Percentiles rank a stretch among this genome's conserved stretches.
These are phyloP conservation scores for Sedum album DNA, from an alignment of 164 flowering plant genomes.

Conservation along the genomic window DNA sequence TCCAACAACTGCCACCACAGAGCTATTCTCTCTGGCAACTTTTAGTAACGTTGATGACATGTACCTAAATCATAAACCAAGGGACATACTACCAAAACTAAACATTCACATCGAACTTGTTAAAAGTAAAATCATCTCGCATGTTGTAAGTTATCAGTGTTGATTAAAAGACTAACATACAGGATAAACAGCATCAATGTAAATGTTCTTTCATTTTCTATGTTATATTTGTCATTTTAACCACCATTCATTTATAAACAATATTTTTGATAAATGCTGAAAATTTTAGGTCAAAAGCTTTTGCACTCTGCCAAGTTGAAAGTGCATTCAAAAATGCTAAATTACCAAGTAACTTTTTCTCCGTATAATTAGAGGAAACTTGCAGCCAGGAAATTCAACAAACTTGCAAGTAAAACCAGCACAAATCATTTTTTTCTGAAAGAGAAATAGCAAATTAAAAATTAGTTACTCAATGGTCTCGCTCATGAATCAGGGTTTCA, in stretches of 20 bases:
- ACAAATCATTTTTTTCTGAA: neutral
- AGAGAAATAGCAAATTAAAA: neutral
- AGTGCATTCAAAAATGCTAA: neutral
- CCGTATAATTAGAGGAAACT: conserved; percentile 1
- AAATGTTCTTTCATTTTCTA: neutral
- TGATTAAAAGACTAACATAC: neutral
- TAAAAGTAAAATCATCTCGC: neutral
- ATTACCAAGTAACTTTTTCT: neutral
- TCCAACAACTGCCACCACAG: conserved; percentile 13
- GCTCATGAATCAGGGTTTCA: conserved; percentile 90
- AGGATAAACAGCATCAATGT: neutral
- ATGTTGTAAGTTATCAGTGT: neutral
- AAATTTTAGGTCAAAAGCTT: neutral
- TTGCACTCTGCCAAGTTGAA: neutral
- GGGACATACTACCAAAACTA: neutral
- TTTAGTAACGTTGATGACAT: conserved; percentile 8
- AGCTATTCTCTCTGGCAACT: conserved; percentile 3
- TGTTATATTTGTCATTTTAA: neutral
- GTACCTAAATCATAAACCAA: conserved; percentile 1
- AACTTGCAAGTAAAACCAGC: neutral
- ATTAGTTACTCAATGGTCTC: conserved; percentile 63
- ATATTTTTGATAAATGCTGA: neutral
- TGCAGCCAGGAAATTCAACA: neutral
- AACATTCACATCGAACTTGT: neutral
- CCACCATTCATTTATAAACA: neutral